Evolutionary conservation across 371 early-diverging fungal genomes (phyloP).

Genomic region (Furculomyces boomerangus): DNA sequence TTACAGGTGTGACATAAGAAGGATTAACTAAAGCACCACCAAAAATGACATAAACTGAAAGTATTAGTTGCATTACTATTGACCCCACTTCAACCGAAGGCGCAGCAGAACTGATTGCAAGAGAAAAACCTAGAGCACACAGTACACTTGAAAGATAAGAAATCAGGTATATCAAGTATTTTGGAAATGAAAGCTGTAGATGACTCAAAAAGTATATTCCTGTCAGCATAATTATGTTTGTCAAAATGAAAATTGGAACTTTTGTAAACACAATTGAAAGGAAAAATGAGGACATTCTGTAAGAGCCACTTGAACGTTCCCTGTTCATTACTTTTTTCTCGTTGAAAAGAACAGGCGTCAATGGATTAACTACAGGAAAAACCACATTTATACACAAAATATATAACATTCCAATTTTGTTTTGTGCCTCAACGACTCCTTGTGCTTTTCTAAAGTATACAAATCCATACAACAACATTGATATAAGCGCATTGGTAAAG

Average conservation of each 20-base stretch:
- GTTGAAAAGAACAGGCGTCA: constrained; percentile 12
- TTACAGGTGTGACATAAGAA: constrained; percentile 12
- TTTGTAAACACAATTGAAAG: constrained; percentile 6
- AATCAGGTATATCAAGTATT: constrained; percentile 16
- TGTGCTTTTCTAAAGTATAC: constrained; percentile 17
- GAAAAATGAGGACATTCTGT: constrained; percentile 20
- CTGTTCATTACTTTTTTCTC: constrained; percentile 15
- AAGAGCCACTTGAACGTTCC: constrained; percentile 19
- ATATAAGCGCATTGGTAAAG: constrained; percentile 5
- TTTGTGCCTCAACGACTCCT: constrained; percentile 13
- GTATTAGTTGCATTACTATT: constrained; percentile 20
- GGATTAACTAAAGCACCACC: constrained; percentile 23
- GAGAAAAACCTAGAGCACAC: constrained; percentile 16
- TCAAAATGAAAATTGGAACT: constrained; percentile 10
- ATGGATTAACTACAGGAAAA: constrained; percentile 14
- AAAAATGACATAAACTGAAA: constrained; percentile 24
- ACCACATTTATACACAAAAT: constrained; percentile 9
- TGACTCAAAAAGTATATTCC: constrained; percentile 19
- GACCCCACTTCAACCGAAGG: constrained; percentile 17
- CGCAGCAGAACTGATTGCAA: constrained; percentile 34
- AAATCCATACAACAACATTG: constrained; percentile 16
- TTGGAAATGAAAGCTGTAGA: constrained; percentile 13
- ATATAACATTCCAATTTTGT: constrained; percentile 20
- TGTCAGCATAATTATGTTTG: constrained; percentile 6
- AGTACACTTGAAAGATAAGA: constrained; percentile 9